Conservation (phyloP, 1,284 basidiomycete genomes). For the Malassezia nana region DNA sequence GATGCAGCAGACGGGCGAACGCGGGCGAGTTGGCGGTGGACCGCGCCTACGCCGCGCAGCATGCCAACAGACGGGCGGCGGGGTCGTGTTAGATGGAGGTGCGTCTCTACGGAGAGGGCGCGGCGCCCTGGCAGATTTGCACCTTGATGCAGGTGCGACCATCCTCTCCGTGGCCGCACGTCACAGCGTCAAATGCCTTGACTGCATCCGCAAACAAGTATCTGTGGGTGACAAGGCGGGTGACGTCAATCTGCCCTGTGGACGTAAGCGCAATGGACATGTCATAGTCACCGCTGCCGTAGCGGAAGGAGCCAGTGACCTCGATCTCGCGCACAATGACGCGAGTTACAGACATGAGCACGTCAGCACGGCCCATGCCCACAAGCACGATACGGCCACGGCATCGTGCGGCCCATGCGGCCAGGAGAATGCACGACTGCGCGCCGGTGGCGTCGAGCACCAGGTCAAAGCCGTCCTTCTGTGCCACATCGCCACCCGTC, state of each 20-base stretch:
- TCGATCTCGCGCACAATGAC: slow-evolving; percentile 30
- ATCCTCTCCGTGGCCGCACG: slow-evolving; percentile 61
- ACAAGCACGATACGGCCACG: slow-evolving; percentile 33
- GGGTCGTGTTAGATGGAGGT: not conserved
- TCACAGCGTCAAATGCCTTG: slow-evolving; percentile 54
- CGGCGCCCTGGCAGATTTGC: slow-evolving; percentile 47
- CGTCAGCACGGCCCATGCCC: slow-evolving; percentile 50
- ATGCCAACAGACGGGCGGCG: not conserved
- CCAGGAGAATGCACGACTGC: slow-evolving; percentile 45
- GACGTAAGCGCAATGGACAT: slow-evolving; percentile 55
- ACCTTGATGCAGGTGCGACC: slow-evolving; percentile 54
- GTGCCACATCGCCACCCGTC: slow-evolving; percentile 51
- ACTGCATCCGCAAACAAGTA: slow-evolving; percentile 53
- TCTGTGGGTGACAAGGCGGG: slow-evolving; percentile 56
- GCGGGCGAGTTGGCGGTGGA: not conserved
- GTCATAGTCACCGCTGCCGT: slow-evolving; percentile 64
- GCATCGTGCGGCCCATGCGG: slow-evolving; percentile 26
- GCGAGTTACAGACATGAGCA: slow-evolving; percentile 51
- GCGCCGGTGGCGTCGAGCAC: slow-evolving; percentile 57
- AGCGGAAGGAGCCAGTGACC: slow-evolving; percentile 61
- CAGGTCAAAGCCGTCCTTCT: slow-evolving; percentile 54
- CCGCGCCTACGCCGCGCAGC: not conserved
- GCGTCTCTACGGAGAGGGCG: slow-evolving; percentile 3
- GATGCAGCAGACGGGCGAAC: not conserved
- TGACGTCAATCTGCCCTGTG: slow-evolving; percentile 53